Base-by-base conservation (phyloP, 345 rosid species). In the Citrus australasica region DNA sequence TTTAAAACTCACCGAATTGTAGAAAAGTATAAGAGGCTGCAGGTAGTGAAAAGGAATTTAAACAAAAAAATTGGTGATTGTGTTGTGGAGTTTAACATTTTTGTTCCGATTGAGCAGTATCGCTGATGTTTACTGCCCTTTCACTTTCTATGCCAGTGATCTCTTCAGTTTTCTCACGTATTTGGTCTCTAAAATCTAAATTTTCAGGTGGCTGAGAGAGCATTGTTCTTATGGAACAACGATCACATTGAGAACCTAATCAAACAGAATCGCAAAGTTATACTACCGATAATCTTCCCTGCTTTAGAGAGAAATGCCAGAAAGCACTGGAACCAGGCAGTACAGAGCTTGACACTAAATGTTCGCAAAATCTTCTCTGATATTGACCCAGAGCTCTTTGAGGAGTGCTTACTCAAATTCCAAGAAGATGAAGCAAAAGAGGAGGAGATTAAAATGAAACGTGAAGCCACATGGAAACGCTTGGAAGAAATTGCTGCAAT, bases 151-250 rank as follows among this genome's bases (percentile, higher is more conserved):
- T 67, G 65, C 33, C 62, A 46, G 33, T 8, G 25, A 32, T 48
- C n/a, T 75, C 35, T 62, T n/a, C 55, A 6, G 16, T 58, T 33
- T 38, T 40, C 40, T n/a, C 21, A 33, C 48, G 51, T 25, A 69
- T 27, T 69, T 9, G 14, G 5, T 74, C 42, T 24, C 21, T 59
- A 59, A 69, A n/a, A 16, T 65, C 1, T 21, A 51, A 70, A 2
- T 72, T 51, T 78, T 71, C 86, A 93, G 97, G 98, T 93, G 71
- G 96, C 94, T 63, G 98, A 93, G 83, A 85, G 94, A 79, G 93
- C 96, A 48, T 75, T 93, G 83, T 92, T 92, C 87, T 85, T 93
- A 73, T 93, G 96, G 98, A 93, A 93, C 90, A 93, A 93, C 24
- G 94, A 93, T 84, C 94, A 92, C 82, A 92, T 93, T 0, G 97